Percentiles rank a stretch among this genome's conserved stretches.
Evolutionary conservation across 1,284 basidiomycete genomes (phyloP).

Genomic region (Rhodotorula sp.): DNA sequence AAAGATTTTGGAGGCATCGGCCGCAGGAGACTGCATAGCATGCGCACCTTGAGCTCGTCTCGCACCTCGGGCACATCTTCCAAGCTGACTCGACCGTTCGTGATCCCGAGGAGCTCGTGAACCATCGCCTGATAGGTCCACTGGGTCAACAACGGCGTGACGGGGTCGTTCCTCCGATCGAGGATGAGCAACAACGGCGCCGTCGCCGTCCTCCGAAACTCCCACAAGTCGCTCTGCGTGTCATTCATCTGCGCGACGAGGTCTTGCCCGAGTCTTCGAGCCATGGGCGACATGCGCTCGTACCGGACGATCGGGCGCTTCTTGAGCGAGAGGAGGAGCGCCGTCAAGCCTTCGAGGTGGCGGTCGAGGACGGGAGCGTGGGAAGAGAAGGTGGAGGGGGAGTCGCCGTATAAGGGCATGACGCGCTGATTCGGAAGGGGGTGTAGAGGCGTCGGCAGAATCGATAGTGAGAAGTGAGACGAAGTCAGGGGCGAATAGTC

Average conservation of each 20-base stretch:
- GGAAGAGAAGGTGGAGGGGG: slow-evolving; percentile 47
- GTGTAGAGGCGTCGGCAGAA: slow-evolving; percentile 50
- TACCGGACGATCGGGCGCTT: slow-evolving; percentile 88
- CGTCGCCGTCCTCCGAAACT: slow-evolving; percentile 56
- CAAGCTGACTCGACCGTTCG: slow-evolving; percentile 87
- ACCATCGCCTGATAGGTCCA: slow-evolving; percentile 99
- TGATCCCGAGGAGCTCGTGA: slow-evolving; percentile 89
- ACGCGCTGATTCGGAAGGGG: slow-evolving; percentile 52
- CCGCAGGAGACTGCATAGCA: slow-evolving; percentile 42
- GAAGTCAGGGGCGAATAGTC: slow-evolving; percentile 87
- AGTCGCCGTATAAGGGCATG: slow-evolving; percentile 42
- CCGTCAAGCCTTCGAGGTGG: slow-evolving; percentile 76
- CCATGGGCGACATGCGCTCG: slow-evolving; percentile 88
- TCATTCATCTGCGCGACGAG: slow-evolving; percentile 57
- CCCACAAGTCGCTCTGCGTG: slow-evolving; percentile 54
- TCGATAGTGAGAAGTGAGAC: slow-evolving; percentile 78
- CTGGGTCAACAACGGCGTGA: slow-evolving; percentile 93
- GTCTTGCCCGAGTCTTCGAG: slow-evolving; percentile 82
- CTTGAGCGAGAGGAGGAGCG: slow-evolving; percentile 88
- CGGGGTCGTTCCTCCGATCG: slow-evolving; percentile 94
- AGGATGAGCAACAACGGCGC: slow-evolving; percentile 57
- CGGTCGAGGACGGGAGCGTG: slow-evolving; percentile 72
- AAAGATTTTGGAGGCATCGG: not conserved
- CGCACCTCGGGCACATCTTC: slow-evolving; percentile 79
- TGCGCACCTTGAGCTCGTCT: slow-evolving; percentile 72